These are phyloP conservation scores for Atkinsonella hypoxylon DNA, from an alignment of 2,329 filamentous ascomycete species.

Conservation along the genomic window DNA sequence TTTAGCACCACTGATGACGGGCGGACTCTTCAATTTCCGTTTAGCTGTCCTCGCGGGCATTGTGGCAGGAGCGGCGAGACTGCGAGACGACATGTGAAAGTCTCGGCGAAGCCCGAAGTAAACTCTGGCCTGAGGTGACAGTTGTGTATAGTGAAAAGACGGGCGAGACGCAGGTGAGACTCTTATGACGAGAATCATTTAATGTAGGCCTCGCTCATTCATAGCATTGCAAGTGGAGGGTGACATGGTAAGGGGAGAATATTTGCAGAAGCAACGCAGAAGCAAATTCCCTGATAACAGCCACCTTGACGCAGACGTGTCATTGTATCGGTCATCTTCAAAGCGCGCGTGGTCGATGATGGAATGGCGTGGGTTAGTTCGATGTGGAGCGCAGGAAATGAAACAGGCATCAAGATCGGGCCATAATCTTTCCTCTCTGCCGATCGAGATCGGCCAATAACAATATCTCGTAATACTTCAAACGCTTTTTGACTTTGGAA, in stretches of 20 bases:
- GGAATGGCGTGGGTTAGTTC: constrained; percentile 14
- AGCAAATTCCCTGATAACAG: not conserved
- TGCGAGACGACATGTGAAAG: not conserved
- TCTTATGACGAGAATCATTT: not conserved
- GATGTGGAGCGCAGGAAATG: constrained; percentile 22
- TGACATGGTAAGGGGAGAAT: not conserved
- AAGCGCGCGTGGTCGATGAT: constrained; percentile 10
- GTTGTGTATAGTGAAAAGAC: not conserved
- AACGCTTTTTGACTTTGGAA: no score
- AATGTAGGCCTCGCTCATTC: not conserved
- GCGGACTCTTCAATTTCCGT: constrained; percentile 15
- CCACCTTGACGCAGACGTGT: not conserved
- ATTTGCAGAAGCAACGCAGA: not conserved
- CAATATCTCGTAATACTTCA: not conserved
- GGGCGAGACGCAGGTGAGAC: not conserved
- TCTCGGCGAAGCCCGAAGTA: not conserved
- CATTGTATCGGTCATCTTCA: not conserved
- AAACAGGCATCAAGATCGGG: constrained; percentile 19
- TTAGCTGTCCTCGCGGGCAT: constrained; percentile 19
- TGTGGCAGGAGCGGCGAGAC: constrained; percentile 8
- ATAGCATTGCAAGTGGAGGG: not conserved
- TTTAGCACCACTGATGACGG: constrained; percentile 13
- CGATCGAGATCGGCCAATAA: not conserved
- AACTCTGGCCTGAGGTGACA: not conserved
- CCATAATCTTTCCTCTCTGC: not conserved